phyloP scores from a whole-genome alignment of 1,139 yeast genomes.

The Yamadazyma trypodendri region DNA sequence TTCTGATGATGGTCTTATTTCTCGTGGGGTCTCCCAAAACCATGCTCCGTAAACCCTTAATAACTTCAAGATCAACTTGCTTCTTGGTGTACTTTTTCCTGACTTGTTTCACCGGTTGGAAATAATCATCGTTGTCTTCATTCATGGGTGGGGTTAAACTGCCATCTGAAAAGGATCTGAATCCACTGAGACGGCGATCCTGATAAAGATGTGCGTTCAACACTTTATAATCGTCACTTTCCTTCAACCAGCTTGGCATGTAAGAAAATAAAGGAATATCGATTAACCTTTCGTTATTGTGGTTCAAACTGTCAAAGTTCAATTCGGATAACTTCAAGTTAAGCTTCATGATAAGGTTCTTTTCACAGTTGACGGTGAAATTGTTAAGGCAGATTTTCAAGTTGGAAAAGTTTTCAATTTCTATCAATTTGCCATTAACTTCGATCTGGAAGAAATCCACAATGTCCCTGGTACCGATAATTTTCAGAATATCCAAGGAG shows the following conservation, averaged over 20 bases:
- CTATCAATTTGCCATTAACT: slow-evolving; percentile 21
- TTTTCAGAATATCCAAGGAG: slow-evolving; percentile 20
- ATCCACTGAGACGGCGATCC: slow-evolving; percentile 9
- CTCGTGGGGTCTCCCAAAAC: neutral
- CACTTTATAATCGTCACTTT: slow-evolving; percentile 18
- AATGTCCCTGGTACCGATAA: slow-evolving; percentile 19
- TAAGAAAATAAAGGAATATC: slow-evolving; percentile 17
- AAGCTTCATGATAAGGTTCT: slow-evolving; percentile 14
- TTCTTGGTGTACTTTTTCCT: slow-evolving; percentile 11
- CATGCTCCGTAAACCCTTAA: slow-evolving; percentile 10
- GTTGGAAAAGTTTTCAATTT: slow-evolving; percentile 16
- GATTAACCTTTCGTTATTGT: slow-evolving; percentile 11
- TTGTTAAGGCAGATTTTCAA: slow-evolving; percentile 14
- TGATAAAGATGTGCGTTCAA: slow-evolving; percentile 14
- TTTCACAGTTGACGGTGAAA: slow-evolving; percentile 13
- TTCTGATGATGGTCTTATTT: neutral
- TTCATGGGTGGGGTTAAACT: slow-evolving; percentile 17
- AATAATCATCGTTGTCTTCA: slow-evolving; percentile 6
- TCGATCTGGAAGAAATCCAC: slow-evolving; percentile 23
- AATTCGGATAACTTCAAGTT: slow-evolving; percentile 14
- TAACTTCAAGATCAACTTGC: slow-evolving; percentile 15
- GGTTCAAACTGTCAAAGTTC: slow-evolving; percentile 13
- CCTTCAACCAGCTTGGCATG: slow-evolving; percentile 17
- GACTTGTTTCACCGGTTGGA: slow-evolving; percentile 2
- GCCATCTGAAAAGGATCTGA: slow-evolving; percentile 11